Percentiles rank a stretch among this genome's conserved stretches.
Evolutionary conservation across 2,329 filamentous ascomycete genomes (phyloP).

Genomic region (Juglanconis juglandina): DNA sequence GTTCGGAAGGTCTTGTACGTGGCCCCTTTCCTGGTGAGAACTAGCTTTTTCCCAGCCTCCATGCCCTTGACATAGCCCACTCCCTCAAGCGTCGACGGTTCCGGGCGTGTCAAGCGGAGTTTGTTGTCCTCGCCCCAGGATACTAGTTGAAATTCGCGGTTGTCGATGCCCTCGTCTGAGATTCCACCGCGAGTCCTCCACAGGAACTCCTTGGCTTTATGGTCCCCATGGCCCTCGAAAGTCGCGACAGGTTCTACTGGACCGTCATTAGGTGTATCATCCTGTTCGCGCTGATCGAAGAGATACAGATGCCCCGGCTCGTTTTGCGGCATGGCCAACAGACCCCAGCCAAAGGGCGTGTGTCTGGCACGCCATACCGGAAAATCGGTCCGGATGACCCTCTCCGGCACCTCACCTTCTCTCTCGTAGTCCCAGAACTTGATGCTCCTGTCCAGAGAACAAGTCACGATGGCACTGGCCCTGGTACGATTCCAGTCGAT

Average conservation of each 20-base stretch:
- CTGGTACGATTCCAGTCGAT: constrained; percentile 88
- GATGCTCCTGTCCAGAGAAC: constrained; percentile 86
- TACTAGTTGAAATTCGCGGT: constrained; percentile 87
- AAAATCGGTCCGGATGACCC: constrained; percentile 76
- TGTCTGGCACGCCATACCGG: constrained; percentile 90
- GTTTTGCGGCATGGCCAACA: constrained; percentile 89
- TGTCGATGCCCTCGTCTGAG: constrained; percentile 66
- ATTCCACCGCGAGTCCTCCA: constrained; percentile 76
- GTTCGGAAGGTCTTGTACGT: constrained; percentile 82
- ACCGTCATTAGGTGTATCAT: constrained; percentile 42
- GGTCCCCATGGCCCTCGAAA: constrained; percentile 59
- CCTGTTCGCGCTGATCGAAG: constrained; percentile 63
- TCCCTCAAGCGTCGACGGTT: constrained; percentile 59
- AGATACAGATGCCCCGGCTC: constrained; percentile 81
- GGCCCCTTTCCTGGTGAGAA: constrained; percentile 78
- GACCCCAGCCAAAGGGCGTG: constrained; percentile 81
- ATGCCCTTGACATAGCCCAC: constrained; percentile 73
- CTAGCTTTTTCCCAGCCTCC: constrained; percentile 60
- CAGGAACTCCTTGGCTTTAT: constrained; percentile 84
- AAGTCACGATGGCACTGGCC: constrained; percentile 72
- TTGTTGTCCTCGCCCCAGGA: constrained; percentile 89
- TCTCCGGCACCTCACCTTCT: constrained; percentile 63
- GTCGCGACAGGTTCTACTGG: constrained; percentile 49
- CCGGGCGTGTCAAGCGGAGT: constrained; percentile 72
- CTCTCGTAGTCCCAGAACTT: constrained; percentile 83